These are phyloP conservation scores for Amanita thiersii DNA, from an alignment of 768 basidiomycete species.

Conservation along the genomic window DNA sequence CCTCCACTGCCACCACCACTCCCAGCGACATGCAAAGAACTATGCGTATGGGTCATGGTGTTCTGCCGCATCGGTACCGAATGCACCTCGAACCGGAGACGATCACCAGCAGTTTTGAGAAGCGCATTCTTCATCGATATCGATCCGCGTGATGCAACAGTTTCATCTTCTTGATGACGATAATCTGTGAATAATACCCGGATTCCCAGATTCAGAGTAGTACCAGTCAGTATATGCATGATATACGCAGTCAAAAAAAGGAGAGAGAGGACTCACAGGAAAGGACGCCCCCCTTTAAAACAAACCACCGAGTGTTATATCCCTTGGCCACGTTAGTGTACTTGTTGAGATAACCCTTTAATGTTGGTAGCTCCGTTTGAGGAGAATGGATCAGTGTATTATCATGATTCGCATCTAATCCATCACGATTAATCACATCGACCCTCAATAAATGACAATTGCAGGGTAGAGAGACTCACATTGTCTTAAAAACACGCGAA, in stretches of 20 bases:
- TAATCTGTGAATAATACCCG: conserved; percentile 57
- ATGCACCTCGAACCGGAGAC: conserved; percentile 78
- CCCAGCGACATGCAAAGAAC: conserved; percentile 13
- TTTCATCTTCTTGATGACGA: conserved; percentile 86
- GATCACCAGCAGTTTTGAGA: conserved; percentile 49
- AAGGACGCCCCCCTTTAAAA: conserved; percentile 76
- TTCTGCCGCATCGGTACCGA: conserved; percentile 44
- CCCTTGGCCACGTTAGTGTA: conserved; percentile 91
- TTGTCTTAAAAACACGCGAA: conserved; percentile 77
- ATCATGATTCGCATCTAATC: conserved; percentile 68
- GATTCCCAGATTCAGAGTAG: conserved; percentile 9
- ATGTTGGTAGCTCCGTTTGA: conserved; percentile 43
- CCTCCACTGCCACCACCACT: too few relatives aligned
- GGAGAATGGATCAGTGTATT: conserved; percentile 52
- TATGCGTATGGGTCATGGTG: not conserved
- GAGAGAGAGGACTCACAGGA: conserved; percentile 50
- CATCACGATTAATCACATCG: not conserved
- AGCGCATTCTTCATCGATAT: conserved; percentile 80
- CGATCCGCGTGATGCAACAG: conserved; percentile 75
- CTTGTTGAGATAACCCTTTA: conserved; percentile 82
- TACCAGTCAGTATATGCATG: not conserved
- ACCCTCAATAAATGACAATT: not conserved
- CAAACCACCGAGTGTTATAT: conserved; percentile 88
- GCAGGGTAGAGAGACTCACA: conserved; percentile 37
- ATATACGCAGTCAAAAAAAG: not conserved